Evolutionary conservation across 2,329 filamentous ascomycete species (phyloP).

Genomic region (Grosmannia clavigera): DNA sequence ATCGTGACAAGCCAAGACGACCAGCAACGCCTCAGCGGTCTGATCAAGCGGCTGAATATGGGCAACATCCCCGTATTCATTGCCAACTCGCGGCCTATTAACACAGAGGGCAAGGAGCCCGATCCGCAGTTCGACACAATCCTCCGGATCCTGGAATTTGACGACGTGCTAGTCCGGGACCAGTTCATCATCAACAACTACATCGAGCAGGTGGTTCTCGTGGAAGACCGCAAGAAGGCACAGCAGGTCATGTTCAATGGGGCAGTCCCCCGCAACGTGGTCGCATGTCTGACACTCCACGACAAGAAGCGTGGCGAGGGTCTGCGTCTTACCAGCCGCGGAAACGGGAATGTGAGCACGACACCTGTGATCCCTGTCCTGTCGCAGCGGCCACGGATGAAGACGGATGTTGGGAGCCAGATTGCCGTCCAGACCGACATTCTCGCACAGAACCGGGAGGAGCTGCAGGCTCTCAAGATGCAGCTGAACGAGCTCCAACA

Average conservation of each 20-base stretch:
- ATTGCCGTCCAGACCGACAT: conserved; percentile 39
- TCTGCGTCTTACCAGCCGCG: conserved; percentile 38
- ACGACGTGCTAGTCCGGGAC: conserved; percentile 64
- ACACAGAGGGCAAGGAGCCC: conserved; percentile 61
- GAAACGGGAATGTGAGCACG: conserved; percentile 23
- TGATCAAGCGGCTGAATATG: conserved; percentile 48
- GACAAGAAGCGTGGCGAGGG: conserved; percentile 49
- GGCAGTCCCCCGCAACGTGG: conserved; percentile 55
- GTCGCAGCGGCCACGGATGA: conserved; percentile 56
- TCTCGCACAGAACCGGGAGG: conserved; percentile 39
- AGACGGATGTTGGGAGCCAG: conserved; percentile 59
- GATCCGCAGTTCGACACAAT: conserved; percentile 62
- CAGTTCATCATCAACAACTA: conserved; percentile 70
- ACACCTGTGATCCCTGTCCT: conserved; percentile 32
- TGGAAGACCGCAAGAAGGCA: conserved; percentile 55
- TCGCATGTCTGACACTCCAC: conserved; percentile 56
- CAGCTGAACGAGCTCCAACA: conserved; percentile 34
- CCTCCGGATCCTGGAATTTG: conserved; percentile 68
- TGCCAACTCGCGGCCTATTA: conserved; percentile 38
- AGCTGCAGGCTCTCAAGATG: conserved; percentile 39
- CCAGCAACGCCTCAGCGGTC: conserved; percentile 49
- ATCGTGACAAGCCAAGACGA: conserved; percentile 70
- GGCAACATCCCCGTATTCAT: conserved; percentile 51
- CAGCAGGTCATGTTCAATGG: conserved; percentile 55
- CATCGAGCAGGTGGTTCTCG: conserved; percentile 76